Conservation (phyloP, 768 basidiomycete species). For the Suillus spraguei region DNA sequence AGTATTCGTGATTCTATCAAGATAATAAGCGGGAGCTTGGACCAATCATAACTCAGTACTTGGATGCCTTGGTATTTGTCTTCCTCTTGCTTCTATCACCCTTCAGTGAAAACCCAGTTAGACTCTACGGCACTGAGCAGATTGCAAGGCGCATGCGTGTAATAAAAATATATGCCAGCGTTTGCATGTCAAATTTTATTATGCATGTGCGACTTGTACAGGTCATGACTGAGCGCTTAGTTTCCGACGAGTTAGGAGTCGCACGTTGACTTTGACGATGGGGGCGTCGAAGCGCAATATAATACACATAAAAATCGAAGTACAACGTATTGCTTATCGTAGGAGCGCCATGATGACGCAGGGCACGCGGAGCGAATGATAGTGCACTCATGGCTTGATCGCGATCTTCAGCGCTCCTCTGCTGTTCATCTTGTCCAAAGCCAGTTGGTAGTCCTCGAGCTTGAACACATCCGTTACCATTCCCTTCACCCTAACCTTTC, state of each 20-base stretch:
- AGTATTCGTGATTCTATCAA: background rate
- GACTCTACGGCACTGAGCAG: no score
- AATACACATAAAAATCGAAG: slow-evolving; percentile 1
- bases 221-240: background rate
- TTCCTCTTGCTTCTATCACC: background rate
- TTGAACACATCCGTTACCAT: slow-evolving; percentile 74
- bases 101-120: background rate
- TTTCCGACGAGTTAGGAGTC: background rate
- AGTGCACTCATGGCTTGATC: slow-evolving; percentile 50
- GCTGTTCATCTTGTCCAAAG: slow-evolving; percentile 73
- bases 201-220: background rate
- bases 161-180: background rate
- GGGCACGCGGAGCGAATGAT: background rate
- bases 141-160: background rate
- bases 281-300: background rate
- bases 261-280: background rate
- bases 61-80: background rate
- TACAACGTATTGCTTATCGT: background rate
- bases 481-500: slow-evolving; percentile 81
- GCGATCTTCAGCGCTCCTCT: slow-evolving; percentile 63
- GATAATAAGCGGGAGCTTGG: background rate
- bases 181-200: no score
- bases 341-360: background rate
- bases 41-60: background rate
- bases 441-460: slow-evolving; percentile 68